A percentile compares a stretch with the other conserved stretches of the same genome.
Conservation (phyloP, 177 flowering plant species). For the Vitis hybrid region DNA sequence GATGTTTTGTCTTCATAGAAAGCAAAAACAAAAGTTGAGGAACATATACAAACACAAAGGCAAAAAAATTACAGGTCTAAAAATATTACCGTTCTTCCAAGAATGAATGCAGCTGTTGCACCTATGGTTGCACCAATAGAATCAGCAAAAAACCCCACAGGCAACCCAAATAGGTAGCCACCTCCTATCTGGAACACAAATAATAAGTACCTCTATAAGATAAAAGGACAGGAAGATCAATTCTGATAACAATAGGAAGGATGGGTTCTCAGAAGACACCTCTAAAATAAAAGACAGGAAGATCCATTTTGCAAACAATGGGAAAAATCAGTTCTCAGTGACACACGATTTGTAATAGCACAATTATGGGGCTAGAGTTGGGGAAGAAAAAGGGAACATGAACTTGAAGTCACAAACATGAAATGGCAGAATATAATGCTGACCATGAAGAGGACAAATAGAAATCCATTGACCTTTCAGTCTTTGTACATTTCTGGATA, state of each 20-base stretch:
- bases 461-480: too few species aligned
- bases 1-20: not conserved
- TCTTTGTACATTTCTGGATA: not conserved
- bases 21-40: not conserved
- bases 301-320: not conserved
- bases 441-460: too few species aligned
- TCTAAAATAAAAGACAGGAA: not conserved
- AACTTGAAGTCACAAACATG: too few species aligned
- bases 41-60: not conserved
- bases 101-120: slow-evolving; percentile 65
- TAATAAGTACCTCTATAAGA: not conserved
- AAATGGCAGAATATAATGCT: too few species aligned
- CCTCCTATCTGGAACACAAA: slow-evolving; percentile 67
- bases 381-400: too few species aligned
- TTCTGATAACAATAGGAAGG: not conserved
- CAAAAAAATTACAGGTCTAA: not conserved
- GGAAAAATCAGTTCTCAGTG: not conserved
- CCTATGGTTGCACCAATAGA: slow-evolving; percentile 85
- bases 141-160: slow-evolving; percentile 81
- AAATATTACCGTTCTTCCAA: slow-evolving; percentile 81
- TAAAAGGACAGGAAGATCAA: not conserved
- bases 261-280: not conserved
- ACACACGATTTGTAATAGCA: too few species aligned
- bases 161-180: slow-evolving; percentile 87
- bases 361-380: too few species aligned